A percentile compares a stretch with the other conserved stretches of the same genome.
phyloP scores from a whole-genome alignment of 192 early-diverging fungal genomes.

The Backusella sp. region DNA sequence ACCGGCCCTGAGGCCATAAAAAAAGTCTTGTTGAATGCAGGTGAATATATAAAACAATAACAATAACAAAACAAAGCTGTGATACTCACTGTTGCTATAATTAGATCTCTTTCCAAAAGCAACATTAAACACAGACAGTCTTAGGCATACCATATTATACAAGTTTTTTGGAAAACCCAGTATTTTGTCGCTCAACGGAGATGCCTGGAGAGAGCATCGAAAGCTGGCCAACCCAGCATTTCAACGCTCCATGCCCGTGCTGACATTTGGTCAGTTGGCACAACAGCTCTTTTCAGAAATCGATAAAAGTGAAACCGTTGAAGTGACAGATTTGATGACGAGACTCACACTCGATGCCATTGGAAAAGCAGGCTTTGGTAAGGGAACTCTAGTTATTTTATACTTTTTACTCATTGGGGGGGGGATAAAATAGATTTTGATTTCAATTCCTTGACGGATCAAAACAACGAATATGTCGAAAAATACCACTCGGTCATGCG shows the following conservation, averaged over 20 bases:
- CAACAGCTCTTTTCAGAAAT: constrained; percentile 17
- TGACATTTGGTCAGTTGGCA: constrained; percentile 16
- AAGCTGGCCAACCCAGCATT: constrained; percentile 30
- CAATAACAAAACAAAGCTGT: too few species aligned
- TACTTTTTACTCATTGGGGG: not conserved
- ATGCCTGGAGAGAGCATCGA: constrained; percentile 4
- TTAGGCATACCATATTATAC: not conserved
- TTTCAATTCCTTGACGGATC: constrained; percentile 17
- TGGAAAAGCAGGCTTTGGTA: constrained; percentile 29
- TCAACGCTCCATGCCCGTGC: constrained; percentile 29
- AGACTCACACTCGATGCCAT: constrained; percentile 32
- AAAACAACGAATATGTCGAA: constrained; percentile 4
- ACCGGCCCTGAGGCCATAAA: not conserved
- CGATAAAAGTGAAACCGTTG: not conserved
- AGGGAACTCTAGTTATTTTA: too few species aligned
- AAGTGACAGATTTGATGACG: constrained; percentile 2
- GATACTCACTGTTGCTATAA: not conserved
- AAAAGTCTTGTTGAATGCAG: not conserved
- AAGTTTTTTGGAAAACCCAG: constrained; percentile 10
- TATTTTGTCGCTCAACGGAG: not conserved
- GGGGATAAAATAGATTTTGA: constrained; percentile 14
- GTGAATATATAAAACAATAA: not conserved
- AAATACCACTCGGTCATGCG: constrained; percentile 15
- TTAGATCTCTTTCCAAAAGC: constrained; percentile 11
- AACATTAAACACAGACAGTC: not conserved